Evolutionary conservation across 176 grass and related monocot genomes (phyloP).

Genomic region (Bonia amplexicaulis): DNA sequence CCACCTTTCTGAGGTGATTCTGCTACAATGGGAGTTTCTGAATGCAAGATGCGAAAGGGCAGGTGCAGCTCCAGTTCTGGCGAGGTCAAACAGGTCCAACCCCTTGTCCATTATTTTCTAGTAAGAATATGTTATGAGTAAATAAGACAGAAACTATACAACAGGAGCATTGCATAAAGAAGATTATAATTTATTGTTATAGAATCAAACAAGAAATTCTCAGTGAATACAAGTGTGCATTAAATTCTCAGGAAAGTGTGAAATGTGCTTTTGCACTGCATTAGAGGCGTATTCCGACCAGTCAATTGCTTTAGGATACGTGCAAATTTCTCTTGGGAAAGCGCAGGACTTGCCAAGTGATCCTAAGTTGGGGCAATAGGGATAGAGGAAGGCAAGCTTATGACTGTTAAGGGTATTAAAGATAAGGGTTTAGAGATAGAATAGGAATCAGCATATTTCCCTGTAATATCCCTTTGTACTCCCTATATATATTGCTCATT

Average conservation of each 20-base stretch:
- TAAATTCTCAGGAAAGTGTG: neutral
- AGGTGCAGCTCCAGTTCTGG: neutral
- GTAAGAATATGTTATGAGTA: neutral
- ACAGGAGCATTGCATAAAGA: neutral
- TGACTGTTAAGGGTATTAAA: too few relatives aligned
- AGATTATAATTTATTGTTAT: neutral
- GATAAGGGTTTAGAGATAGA: too few relatives aligned
- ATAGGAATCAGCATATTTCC: too few relatives aligned
- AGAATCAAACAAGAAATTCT: neutral
- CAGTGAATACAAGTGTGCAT: neutral
- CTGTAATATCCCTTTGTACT: too few relatives aligned
- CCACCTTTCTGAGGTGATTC: neutral
- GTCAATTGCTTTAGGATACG: neutral
- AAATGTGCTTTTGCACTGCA: neutral
- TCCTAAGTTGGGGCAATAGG: neutral
- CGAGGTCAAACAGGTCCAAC: neutral
- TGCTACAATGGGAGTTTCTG: neutral
- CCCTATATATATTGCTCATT: too few relatives aligned
- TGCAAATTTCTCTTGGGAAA: neutral
- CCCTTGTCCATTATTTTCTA: neutral
- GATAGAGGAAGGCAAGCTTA: neutral
- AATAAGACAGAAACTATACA: neutral
- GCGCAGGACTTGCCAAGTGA: neutral
- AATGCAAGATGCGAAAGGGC: neutral
- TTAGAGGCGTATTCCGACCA: neutral